Evolutionary conservation across 1,284 basidiomycete species (phyloP).

Genomic region (Cryptococcus sp.): DNA sequence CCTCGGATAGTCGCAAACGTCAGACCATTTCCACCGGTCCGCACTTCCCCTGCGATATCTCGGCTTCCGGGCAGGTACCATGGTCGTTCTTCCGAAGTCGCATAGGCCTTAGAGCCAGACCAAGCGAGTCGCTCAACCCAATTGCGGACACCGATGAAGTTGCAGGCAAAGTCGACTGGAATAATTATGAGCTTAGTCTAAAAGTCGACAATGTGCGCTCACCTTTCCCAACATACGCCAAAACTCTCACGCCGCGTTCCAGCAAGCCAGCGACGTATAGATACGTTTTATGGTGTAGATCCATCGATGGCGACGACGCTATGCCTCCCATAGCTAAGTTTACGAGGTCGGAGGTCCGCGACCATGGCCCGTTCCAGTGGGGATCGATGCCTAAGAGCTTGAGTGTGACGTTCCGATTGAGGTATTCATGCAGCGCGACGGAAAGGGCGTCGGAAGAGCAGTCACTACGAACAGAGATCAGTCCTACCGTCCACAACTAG

Average conservation of each 20-base stretch:
- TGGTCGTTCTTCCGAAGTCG: too few species aligned
- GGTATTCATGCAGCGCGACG: background rate
- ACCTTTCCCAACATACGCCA: conserved; percentile 53
- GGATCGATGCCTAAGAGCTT: conserved; percentile 23
- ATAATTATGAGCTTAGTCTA: conserved; percentile 51
- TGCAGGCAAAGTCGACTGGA: conserved; percentile 66
- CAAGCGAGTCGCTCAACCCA: conserved; percentile 53
- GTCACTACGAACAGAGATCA: too few species aligned
- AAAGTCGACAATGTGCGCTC: background rate
- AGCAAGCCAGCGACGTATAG: conserved; percentile 66
- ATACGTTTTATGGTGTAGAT: conserved; percentile 24
- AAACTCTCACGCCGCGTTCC: conserved; percentile 65
- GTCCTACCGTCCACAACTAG: too few species aligned
- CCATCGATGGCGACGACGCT: conserved; percentile 17
- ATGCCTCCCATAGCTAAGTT: conserved; percentile 48
- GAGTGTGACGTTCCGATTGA: background rate
- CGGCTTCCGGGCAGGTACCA: too few species aligned
- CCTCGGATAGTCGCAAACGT: too few species aligned
- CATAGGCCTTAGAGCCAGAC: too few species aligned
- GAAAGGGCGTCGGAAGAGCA: too few species aligned
- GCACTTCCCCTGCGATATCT: too few species aligned
- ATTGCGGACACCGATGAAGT: conserved; percentile 62
- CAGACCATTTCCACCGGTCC: too few species aligned
- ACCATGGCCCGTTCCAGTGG: conserved; percentile 61
- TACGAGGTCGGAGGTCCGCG: conserved; percentile 58